These are phyloP conservation scores for Psophocarpus tetragonolobus DNA, from an alignment of 306 rosid species.

Conservation along the genomic window DNA sequence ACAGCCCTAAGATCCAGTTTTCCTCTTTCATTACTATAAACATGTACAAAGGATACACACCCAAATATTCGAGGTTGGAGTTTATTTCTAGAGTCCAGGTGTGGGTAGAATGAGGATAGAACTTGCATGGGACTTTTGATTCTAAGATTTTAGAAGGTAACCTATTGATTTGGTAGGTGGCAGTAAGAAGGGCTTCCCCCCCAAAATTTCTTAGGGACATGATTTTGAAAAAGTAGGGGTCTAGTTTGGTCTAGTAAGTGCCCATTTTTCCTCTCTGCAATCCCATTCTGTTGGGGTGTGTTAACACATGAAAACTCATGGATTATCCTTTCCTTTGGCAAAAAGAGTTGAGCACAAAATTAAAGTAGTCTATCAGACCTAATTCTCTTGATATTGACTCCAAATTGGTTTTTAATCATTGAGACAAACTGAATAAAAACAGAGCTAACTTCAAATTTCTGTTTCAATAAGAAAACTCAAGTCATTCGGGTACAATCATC, in stretches of 20 bases:
- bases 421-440: not conserved
- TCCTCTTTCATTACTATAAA: not conserved
- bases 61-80: not conserved
- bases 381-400: not conserved
- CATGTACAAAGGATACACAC: not conserved
- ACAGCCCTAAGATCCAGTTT: not conserved
- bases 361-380: not conserved
- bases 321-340: not conserved
- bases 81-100: not conserved
- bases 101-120: not conserved
- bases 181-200: not conserved
- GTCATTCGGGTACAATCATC: not conserved
- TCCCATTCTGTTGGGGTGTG: not conserved
- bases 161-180: not conserved
- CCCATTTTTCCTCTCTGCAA: not conserved
- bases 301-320: not conserved
- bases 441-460: not conserved
- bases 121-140: not conserved
- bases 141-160: not conserved
- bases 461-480: not conserved
- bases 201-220: not conserved
- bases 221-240: not conserved
- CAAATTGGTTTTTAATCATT: not conserved
- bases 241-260: not conserved
- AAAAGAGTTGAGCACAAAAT: not conserved